Conservation (phyloP, 2,329 filamentous ascomycete genomes). For the Hysterium pulicare region DNA sequence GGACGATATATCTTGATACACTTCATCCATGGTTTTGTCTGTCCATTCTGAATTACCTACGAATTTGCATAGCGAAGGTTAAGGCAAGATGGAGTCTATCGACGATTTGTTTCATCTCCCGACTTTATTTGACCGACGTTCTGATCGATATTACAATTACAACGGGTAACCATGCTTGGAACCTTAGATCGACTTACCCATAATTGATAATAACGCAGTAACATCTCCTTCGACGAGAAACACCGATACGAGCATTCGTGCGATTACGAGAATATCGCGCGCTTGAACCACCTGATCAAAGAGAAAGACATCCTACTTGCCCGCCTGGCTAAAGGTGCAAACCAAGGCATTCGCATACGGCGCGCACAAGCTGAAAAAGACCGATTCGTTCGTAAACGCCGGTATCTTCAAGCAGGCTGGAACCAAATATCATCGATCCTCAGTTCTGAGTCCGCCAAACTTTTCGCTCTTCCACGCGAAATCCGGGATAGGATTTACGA, state of each 20-base stretch:
- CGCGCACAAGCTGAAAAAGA: background rate
- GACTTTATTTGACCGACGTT: too few species aligned
- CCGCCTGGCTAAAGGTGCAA: conserved; percentile 1
- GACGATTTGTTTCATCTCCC: too few species aligned
- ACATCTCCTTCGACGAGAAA: background rate
- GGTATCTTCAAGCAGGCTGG: conserved; percentile 5
- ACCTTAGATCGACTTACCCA: too few species aligned
- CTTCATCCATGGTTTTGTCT: too few species aligned
- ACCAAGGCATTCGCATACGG: background rate
- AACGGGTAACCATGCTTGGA: background rate
- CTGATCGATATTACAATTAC: background rate
- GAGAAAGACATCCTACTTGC: background rate
- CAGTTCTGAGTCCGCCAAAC: background rate
- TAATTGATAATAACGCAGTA: background rate
- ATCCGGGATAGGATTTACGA: conserved; percentile 7
- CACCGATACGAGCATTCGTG: background rate
- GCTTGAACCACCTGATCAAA: background rate
- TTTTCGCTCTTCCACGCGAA: conserved; percentile 5
- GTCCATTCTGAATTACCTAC: too few species aligned
- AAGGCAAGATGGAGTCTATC: too few species aligned
- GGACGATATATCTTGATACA: too few species aligned
- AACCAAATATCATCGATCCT: background rate
- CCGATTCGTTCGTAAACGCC: background rate
- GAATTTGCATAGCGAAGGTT: too few species aligned
- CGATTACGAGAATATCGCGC: conserved; percentile 4